Base-by-base conservation (phyloP, 2,329 filamentous ascomycete genomes). In the Pseudogymnoascus sp. region DNA sequence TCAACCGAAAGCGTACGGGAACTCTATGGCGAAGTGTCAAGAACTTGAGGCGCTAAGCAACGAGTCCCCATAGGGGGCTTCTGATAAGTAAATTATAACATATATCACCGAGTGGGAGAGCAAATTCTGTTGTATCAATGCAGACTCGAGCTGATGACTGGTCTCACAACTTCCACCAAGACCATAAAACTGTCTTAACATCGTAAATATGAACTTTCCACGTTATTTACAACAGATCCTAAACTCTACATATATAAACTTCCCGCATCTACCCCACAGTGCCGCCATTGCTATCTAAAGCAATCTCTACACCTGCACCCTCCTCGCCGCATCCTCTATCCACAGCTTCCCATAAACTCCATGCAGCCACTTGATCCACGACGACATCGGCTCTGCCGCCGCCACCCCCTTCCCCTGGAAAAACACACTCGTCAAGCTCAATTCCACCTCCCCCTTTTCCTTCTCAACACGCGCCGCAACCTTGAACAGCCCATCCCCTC, bases 401-500 rank as follows among this genome's bases (percentile, higher is more conserved):
- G 74, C 74, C 69, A 76, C 79, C 2, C 79, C 79, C 53, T 78
- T 65, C 0, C 82, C 82, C 68, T 83, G 78, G 71, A 78, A 89
- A 80, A 80, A 89, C 69, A 77, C 79, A 75, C 71, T 83, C 80
- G 88, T 89, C 62, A 90, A 75, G 2, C 79, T 77, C 67, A 90
- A 83, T 72, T 88, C 86, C 2, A 82, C 87, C 9, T 83, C 79
- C 66, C 81, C 78, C 73, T 89, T 85, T 5, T 82, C 79, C 69
- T 80, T 78, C 74, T 89, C 85, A 14, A 89, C 75, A 11, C 78
- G 77, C 3, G 85, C 86, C 16, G 78, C 79, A 69, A 89, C 86
- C 72, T 87, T 80, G 66, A 90, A 89, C 25, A 90, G 75, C 0
- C 88, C 88, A 69, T 90, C 88, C 1, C 81, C 83, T 7, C 79